Evolutionary conservation across 805 yeast genomes (phyloP), one percentile per base, ranked within the genome.

Genomic region (Candida cerambycidarum): DNA sequence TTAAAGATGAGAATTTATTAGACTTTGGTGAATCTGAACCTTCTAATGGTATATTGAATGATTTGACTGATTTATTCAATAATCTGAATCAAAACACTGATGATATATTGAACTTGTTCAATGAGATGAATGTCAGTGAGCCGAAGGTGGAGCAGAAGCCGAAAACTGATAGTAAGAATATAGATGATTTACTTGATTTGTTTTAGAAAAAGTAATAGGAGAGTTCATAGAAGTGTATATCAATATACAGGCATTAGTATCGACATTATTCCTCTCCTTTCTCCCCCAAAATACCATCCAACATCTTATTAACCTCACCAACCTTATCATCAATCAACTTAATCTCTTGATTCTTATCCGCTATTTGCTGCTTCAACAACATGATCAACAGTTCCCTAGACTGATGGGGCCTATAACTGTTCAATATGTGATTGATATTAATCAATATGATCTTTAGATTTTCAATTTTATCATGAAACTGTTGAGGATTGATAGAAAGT

Each of bases 341-440:
- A 7, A 84, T 82, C 46, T 83, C 84, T 4, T 62, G 56, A 39
- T 71, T 70, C 53, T 84, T 85, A 32, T 74, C 70, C 38, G 78
- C 85, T 25, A 92, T 78, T 56, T 85, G 89, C 41, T 79, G 83
- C 53, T 77, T 80, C 58, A 88, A 65, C 41, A 85, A 69, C 71
- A 88, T 72, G 32, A 89, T 87, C 50, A 93, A 70, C 38, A 90
- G 83, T 56, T 93, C 99, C 40, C 97, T 73, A 3, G 96, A 85
- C 59, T 93, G 99, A 62, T 93, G 98, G 2, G 97, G 93, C 47
- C 99, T 73, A 63, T 93, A 93, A 40, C 90, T 89, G 60, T 93
- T 93, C 45, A 93, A 67, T 28, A 93, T 67, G 61, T 93, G 98
- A 59, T 93, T 97, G 50, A 93, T 82, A 57, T 93, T 93, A 57